A percentile compares a stretch with the other conserved stretches of the same genome.
These are phyloP conservation scores for Bryoerythrophyllum caledonicum DNA, from an alignment of 225 moss, liverwort and hornwort genomes.

Conservation along the genomic window DNA sequence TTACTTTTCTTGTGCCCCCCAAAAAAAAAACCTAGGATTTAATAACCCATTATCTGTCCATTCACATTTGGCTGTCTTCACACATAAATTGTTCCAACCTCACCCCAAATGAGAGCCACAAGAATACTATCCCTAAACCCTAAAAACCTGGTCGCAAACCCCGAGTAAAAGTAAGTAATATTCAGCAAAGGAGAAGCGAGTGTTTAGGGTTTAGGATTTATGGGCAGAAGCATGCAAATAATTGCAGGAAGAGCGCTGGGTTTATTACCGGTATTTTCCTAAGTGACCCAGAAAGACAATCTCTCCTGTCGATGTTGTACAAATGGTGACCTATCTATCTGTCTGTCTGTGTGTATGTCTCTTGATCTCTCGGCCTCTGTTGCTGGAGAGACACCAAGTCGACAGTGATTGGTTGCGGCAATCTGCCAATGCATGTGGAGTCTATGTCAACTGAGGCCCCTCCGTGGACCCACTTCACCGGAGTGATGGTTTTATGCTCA, in stretches of 20 bases:
- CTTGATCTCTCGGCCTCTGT: background rate
- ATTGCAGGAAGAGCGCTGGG: constrained; percentile 5
- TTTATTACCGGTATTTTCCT: background rate
- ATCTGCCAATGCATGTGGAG: constrained; percentile 10
- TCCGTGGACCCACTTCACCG: background rate
- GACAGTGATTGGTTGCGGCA: constrained; percentile 1
- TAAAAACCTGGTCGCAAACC: too few relatives aligned
- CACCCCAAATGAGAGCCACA: background rate
- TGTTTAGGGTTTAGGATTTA: too few relatives aligned
- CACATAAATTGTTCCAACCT: too few relatives aligned
- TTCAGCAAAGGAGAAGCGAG: too few relatives aligned
- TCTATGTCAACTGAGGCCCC: background rate
- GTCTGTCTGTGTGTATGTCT: too few relatives aligned
- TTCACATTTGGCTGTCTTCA: too few relatives aligned
- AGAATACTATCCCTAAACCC: too few relatives aligned
- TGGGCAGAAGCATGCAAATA: too few relatives aligned
- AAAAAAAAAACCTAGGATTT: too few relatives aligned
- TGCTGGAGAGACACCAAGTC: background rate
- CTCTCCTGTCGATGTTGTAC: constrained; percentile 13
- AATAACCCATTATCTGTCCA: too few relatives aligned
- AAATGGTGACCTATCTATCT: constrained; percentile 2
- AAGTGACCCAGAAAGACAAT: constrained; percentile 3
- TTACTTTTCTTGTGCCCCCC: too few relatives aligned
- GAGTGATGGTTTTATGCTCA: background rate
- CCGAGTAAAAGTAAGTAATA: too few relatives aligned